phyloP scores from a whole-genome alignment of 345 rosid species.

The Dipteronia sinensis region DNA sequence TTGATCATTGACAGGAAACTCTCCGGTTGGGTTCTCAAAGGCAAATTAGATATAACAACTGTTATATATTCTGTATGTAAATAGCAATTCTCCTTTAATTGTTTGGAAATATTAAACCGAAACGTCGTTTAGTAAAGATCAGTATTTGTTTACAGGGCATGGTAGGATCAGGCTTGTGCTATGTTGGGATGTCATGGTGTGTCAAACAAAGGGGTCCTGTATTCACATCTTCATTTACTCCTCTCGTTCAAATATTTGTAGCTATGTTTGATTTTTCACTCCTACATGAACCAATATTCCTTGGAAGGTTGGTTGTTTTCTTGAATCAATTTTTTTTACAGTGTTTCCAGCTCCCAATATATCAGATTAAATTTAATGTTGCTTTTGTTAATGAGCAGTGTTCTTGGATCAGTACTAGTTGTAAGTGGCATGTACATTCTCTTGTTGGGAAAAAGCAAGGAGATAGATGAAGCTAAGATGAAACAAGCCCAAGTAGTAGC shows the following conservation, averaged over 20 bases:
- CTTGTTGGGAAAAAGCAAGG: conserved; percentile 80
- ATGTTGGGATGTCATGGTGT: conserved; percentile 89
- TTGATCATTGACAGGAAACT: conserved; percentile 36
- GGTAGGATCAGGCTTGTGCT: conserved; percentile 78
- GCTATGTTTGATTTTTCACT: conserved; percentile 62
- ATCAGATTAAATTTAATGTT: neutral
- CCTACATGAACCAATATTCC: conserved; percentile 63
- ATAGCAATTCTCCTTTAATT: neutral
- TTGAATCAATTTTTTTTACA: neutral
- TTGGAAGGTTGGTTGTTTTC: conserved; percentile 68
- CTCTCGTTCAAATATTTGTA: conserved; percentile 68
- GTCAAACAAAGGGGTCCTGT: conserved; percentile 76
- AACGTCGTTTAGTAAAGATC: neutral
- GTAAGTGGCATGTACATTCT: conserved; percentile 68
- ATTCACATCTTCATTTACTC: conserved; percentile 78
- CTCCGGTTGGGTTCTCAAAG: conserved; percentile 48
- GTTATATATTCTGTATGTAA: conserved; percentile 41
- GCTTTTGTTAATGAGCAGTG: conserved; percentile 40
- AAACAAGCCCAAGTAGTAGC: conserved; percentile 44
- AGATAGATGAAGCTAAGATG: conserved; percentile 34
- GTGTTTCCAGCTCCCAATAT: neutral
- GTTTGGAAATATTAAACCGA: neutral
- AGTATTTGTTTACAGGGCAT: conserved; percentile 51
- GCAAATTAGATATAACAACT: conserved; percentile 42
- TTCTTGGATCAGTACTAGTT: conserved; percentile 66